Evolutionary conservation across 768 basidiomycete genomes (phyloP).

Genomic region (Chalciporus chontae): DNA sequence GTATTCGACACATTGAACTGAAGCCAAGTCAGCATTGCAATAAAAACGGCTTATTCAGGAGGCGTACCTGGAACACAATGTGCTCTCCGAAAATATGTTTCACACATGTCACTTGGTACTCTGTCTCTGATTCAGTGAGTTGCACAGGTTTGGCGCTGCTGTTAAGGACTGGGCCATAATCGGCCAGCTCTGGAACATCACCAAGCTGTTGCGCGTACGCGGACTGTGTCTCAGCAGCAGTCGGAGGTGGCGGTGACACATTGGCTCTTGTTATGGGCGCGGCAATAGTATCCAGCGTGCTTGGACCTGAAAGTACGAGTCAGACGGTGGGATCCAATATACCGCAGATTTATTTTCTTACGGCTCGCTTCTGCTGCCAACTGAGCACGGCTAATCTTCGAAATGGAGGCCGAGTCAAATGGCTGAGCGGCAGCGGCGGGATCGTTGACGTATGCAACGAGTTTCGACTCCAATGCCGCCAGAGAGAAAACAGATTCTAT

Average conservation of each 20-base stretch:
- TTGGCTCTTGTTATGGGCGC: conserved; percentile 58
- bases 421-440: conserved; percentile 62
- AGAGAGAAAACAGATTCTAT: conserved; percentile 93
- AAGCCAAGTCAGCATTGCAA: conserved; percentile 6
- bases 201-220: conserved; percentile 82
- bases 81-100: conserved; percentile 97
- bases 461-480: conserved; percentile 82
- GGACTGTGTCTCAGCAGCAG: conserved; percentile 85
- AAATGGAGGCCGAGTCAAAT: conserved; percentile 82
- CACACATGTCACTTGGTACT: conserved; percentile 94
- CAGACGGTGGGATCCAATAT: conserved; percentile 3
- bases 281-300: conserved; percentile 80
- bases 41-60: background rate
- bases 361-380: conserved; percentile 85
- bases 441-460: conserved; percentile 93
- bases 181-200: conserved; percentile 80
- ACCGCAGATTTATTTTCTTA: conserved; percentile 37
- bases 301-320: conserved; percentile 57
- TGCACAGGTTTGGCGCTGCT: conserved; percentile 76
- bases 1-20: conserved; percentile 99
- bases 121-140: conserved; percentile 95
- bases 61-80: conserved; percentile 89
- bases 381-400: conserved; percentile 92
- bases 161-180: conserved; percentile 84
- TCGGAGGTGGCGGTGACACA: conserved; percentile 66